Base-by-base conservation (phyloP, 805 yeast species). In the Jamesozyma gamospora region DNA sequence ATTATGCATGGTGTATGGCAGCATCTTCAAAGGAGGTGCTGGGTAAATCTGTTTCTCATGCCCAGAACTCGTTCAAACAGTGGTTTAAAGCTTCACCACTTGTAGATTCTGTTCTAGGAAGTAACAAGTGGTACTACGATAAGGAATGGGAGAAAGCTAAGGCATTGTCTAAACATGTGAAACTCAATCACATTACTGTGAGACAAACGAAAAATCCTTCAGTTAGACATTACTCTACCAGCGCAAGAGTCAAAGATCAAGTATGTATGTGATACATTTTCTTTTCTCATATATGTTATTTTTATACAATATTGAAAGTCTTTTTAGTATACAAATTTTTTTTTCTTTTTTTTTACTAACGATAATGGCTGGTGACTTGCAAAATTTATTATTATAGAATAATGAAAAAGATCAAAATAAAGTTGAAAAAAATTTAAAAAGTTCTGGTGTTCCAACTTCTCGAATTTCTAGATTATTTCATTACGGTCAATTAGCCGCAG, bases 401-500 rank as follows among this genome's bases (percentile, higher is more conserved):
- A 11, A 11, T 11, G 28, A 27, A 12, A n/a, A 7, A 27, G 28
- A 27, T 27, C 14, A 12, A 12, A n/a, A 27, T 6, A 4, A 27
- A 19, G 31, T 26, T 17, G 41, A 40, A 35, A 41, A 36, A 6
- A 34, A 34, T 4, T 32, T 42, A 19, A 41, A 51, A 39, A 58
- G 64, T 39, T 58, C 92, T 1, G 75, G 82, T 34, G 92, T 92
- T 14, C 98, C 98, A 3, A 70, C 88, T 15, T 74, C 94, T 1
- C 74, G 96, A 52, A 60, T 92, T n/a, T 84, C 87, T 17, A 70
- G 98, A 44, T 70, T 92, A 36, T 86, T 87, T 56, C 98, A 92
- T 62, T 92, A 88, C 57, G 96, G 97, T 9, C 68, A 84, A 2
- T 64, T 92, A 26, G 97, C 96, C 1, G 94, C 97, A 0, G 85